A percentile compares a stretch with the other conserved stretches of the same genome.
phyloP scores from a whole-genome alignment of 2,329 filamentous ascomycete genomes.

The Achaetomium macrosporum region DNA sequence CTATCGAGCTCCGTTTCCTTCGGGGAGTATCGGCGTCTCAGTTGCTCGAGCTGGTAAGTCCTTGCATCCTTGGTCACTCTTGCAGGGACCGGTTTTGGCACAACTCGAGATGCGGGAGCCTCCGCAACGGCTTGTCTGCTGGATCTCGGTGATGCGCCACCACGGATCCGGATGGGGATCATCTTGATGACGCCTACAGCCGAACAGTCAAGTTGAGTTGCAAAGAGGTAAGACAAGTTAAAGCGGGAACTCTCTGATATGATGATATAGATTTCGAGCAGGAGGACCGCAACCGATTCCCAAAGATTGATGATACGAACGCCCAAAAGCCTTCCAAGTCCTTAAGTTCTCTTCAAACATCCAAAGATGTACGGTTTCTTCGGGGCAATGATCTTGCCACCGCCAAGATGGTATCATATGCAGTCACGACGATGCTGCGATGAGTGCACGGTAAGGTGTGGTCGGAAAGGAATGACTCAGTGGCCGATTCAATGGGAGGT shows the following conservation, averaged over 20 bases:
- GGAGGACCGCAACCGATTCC: no score
- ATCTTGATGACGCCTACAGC: slow-evolving; percentile 4
- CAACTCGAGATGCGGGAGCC: slow-evolving; percentile 43
- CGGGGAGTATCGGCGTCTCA: slow-evolving; percentile 59
- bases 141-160: slow-evolving; percentile 12
- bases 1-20: slow-evolving; percentile 38
- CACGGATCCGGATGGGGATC: slow-evolving; percentile 20
- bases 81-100: slow-evolving; percentile 60
- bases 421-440: no score
- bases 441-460: no score
- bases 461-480: no score
- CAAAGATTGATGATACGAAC: no score
- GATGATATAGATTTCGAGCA: background rate
- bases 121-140: slow-evolving; percentile 42
- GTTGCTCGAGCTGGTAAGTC: slow-evolving; percentile 68
- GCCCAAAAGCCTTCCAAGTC: no score
- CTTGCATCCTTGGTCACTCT: slow-evolving; percentile 62
- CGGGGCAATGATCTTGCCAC: no score
- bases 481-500: no score
- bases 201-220: background rate
- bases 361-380: no score
- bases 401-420: no score
- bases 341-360: no score
- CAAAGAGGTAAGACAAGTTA: no score
- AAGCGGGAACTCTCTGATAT: background rate